Percentiles rank a stretch among this genome's conserved stretches.
Conservation (phyloP, 2,329 filamentous ascomycete species). For the Blumeria graminis region DNA sequence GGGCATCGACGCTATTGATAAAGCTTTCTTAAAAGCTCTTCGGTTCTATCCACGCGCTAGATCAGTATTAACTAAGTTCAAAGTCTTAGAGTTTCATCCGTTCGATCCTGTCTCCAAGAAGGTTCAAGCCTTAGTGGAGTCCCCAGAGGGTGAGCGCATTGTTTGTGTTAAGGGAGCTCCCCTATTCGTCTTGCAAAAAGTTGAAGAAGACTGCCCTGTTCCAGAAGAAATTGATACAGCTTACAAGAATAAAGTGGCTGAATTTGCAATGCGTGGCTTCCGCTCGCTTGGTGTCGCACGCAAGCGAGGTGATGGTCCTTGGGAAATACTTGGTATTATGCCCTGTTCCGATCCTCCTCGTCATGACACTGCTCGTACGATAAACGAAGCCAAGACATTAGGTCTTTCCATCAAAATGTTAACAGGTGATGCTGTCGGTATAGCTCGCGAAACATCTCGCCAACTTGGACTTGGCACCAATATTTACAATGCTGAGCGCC, state of each 20-base stretch:
- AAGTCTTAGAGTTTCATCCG: constrained; percentile 61
- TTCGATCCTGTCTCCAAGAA: constrained; percentile 92
- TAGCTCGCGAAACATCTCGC: constrained; percentile 74
- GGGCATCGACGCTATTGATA: constrained; percentile 86
- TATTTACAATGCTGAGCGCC: constrained; percentile 79
- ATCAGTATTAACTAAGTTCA: constrained; percentile 57
- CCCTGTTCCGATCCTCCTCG: constrained; percentile 80
- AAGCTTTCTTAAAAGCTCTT: constrained; percentile 75
- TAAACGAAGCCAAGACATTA: constrained; percentile 69
- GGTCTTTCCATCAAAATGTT: constrained; percentile 90
- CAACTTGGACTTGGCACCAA: constrained; percentile 83
- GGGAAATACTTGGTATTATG: constrained; percentile 91
- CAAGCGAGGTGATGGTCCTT: constrained; percentile 57
- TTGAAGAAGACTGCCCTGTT: constrained; percentile 64
- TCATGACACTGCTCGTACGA: constrained; percentile 72
- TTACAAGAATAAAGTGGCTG: constrained; percentile 81
- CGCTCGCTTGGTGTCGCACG: constrained; percentile 81
- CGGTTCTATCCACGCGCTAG: constrained; percentile 66
- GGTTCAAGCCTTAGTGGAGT: constrained; percentile 63
- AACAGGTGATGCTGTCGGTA: constrained; percentile 83
- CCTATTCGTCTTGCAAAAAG: constrained; percentile 65
- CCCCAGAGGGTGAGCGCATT: constrained; percentile 60
- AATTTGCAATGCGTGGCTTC: constrained; percentile 83
- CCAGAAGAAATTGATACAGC: constrained; percentile 52
- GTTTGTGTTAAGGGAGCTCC: constrained; percentile 81